phyloP scores from a whole-genome alignment of 2,329 filamentous ascomycete species.

The Penicillium sp. region DNA sequence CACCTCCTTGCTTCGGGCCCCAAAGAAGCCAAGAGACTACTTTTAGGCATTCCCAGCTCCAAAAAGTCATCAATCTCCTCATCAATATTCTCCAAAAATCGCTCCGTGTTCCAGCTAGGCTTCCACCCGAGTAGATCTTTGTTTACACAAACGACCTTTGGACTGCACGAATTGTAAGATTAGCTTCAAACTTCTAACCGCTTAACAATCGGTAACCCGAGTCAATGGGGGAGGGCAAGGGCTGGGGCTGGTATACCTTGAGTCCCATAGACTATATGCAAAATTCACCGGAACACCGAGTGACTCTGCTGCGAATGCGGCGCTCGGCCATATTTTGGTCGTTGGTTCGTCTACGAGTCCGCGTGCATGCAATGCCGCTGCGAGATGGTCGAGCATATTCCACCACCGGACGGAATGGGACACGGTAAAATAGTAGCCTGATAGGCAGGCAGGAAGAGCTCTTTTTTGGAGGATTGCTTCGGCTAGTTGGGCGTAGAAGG shows the following conservation, averaged over 20 bases:
- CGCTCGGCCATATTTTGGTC: background rate
- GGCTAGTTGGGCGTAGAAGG: conserved; percentile 8
- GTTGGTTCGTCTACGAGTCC: conserved; percentile 1
- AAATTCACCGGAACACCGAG: background rate
- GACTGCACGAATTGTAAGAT: background rate
- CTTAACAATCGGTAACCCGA: too few species aligned
- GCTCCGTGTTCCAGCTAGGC: conserved; percentile 2
- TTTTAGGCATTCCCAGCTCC: conserved; percentile 1
- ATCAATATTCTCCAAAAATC: conserved; percentile 7
- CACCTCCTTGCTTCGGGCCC: background rate
- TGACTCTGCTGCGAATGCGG: background rate
- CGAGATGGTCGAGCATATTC: conserved; percentile 8
- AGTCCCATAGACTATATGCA: background rate
- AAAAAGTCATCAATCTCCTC: conserved; percentile 6
- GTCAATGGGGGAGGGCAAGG: too few species aligned
- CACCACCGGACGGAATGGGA: conserved; percentile 11
- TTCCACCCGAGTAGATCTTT: conserved; percentile 7
- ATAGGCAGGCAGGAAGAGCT: background rate
- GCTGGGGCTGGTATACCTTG: background rate
- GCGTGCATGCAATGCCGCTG: background rate
- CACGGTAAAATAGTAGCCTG: conserved; percentile 10
- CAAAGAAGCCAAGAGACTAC: conserved; percentile 1
- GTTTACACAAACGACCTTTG: conserved; percentile 1
- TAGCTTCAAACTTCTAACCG: background rate
- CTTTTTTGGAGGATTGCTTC: conserved; percentile 8